phyloP scores from a whole-genome alignment of 495 filamentous ascomycete genomes.

The Neurospora hispaniola region DNA sequence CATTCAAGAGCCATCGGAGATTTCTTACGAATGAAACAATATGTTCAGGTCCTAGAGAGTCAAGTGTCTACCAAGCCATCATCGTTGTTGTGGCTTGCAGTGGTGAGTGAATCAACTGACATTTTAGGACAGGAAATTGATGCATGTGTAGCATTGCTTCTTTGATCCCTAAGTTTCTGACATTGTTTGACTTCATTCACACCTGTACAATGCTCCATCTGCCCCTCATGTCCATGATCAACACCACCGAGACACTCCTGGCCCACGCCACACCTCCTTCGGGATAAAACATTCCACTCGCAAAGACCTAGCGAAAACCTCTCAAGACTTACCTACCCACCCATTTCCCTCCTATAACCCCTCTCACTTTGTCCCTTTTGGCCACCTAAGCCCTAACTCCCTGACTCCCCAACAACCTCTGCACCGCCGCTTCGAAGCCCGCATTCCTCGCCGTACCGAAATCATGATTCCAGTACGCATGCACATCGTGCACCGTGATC shows the following conservation, averaged over 20 bases:
- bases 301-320: not conserved
- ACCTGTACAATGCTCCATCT: not conserved
- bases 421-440: conserved; percentile 25
- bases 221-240: not conserved
- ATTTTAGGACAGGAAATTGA: not conserved
- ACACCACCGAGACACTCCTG: not conserved
- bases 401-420: conserved; percentile 1
- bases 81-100: not conserved
- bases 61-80: not conserved
- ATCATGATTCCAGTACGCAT: conserved; percentile 35
- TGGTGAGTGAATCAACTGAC: not conserved
- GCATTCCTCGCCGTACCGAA: conserved; percentile 28
- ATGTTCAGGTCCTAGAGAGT: not conserved
- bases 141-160: not conserved
- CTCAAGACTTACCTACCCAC: not conserved
- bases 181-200: not conserved
- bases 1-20: not conserved
- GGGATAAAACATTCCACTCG: not conserved
- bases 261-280: not conserved
- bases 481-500: conserved; percentile 29
- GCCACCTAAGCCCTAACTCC: not conserved
- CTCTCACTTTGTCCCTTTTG: not conserved
- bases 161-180: not conserved
- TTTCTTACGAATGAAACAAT: not conserved
- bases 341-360: not conserved